phyloP scores from a whole-genome alignment of 169 alveolate species.

The Cyclospora cayetanensis region DNA sequence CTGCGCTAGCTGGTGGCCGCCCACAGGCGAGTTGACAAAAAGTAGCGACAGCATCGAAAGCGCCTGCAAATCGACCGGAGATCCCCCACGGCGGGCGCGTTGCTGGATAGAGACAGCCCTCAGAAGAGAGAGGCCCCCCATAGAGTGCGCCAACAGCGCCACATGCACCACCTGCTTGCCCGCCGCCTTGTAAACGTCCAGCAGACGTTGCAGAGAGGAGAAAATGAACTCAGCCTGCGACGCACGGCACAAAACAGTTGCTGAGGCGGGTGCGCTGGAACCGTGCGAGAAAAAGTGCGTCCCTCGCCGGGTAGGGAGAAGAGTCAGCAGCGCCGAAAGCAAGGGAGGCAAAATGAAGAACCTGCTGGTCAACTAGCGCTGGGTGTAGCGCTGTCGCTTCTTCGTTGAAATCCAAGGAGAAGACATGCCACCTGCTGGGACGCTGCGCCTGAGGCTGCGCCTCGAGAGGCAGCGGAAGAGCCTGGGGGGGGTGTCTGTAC shows the following conservation, averaged over 20 bases:
- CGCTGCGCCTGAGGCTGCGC: constrained; percentile 13
- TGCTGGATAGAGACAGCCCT: constrained; percentile 23
- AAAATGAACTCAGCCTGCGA: constrained; percentile 4
- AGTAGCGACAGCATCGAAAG: not conserved
- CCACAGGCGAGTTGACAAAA: not conserved
- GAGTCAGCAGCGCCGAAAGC: not conserved
- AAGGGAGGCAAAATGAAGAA: not conserved
- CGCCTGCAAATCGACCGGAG: not conserved
- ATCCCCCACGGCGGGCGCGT: not conserved
- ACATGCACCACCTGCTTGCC: not conserved
- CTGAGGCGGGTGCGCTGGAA: too few relatives aligned
- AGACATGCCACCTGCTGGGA: not conserved
- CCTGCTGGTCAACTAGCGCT: constrained; percentile 19
- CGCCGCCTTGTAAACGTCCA: not conserved
- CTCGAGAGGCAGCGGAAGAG: not conserved
- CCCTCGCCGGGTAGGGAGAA: too few relatives aligned
- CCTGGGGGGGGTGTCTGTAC: not conserved
- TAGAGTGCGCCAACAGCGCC: not conserved
- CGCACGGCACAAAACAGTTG: too few relatives aligned
- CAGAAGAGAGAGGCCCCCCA: constrained; percentile 13
- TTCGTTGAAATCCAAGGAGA: not conserved
- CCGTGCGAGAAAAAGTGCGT: too few relatives aligned
- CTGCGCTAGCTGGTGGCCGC: constrained; percentile 40
- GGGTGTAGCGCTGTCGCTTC: constrained; percentile 5
- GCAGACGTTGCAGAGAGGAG: constrained; percentile 3